phyloP scores from a whole-genome alignment of 441 rosid genomes.

The Hura crepitans region DNA sequence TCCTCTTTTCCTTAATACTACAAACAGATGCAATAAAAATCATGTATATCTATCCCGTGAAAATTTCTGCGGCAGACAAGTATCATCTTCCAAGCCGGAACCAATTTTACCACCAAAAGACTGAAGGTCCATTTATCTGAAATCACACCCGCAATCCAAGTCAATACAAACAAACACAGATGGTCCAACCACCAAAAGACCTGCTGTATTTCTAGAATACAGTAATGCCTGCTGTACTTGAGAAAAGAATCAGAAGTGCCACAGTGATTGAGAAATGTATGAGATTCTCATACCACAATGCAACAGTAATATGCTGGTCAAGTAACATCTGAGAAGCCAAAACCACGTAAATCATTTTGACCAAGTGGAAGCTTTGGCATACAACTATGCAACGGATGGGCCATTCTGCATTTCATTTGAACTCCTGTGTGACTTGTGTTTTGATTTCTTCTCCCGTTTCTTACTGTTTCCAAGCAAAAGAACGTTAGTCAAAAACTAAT shows the following conservation, averaged over 20 bases:
- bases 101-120: not conserved
- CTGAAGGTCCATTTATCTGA: constrained; percentile 1
- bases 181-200: not conserved
- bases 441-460: constrained; percentile 86
- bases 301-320: not conserved
- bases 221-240: not conserved
- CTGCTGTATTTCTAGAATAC: not conserved
- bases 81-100: constrained; percentile 4
- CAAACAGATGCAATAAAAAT: not conserved
- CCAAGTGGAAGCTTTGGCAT: not conserved
- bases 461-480: constrained; percentile 44
- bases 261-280: not conserved
- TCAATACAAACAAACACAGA: not conserved
- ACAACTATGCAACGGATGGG: constrained; percentile 20
- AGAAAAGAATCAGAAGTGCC: not conserved
- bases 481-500: not conserved
- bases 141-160: not conserved
- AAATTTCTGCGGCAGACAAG: not conserved
- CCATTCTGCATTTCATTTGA: constrained; percentile 42
- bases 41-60: not conserved
- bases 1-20: not conserved
- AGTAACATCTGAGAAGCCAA: not conserved
- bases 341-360: not conserved
- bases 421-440: constrained; percentile 73
- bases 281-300: not conserved